These are phyloP conservation scores for Platanthera guangdongensis DNA, from an alignment of 106 monocot species.

Conservation along the genomic window DNA sequence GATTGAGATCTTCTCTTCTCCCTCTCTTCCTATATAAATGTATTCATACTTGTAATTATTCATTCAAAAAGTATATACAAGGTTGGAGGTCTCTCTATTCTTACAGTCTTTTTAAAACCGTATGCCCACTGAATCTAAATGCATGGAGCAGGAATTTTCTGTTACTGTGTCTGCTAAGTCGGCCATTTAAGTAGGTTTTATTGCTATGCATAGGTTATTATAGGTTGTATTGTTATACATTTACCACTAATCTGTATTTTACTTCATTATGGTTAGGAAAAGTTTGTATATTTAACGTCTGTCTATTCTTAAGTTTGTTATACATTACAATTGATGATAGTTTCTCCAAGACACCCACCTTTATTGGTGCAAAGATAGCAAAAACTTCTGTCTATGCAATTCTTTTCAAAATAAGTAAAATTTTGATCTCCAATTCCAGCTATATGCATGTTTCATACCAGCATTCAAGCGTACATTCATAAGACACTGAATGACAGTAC, in stretches of 20 bases:
- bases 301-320: too few species aligned
- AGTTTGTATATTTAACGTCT: neutral
- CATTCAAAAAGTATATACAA: too few species aligned
- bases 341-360: neutral
- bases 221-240: neutral
- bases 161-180: neutral
- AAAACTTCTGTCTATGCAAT: neutral
- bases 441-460: too few species aligned
- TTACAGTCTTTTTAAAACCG: neutral
- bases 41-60: too few species aligned
- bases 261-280: neutral
- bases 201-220: neutral
- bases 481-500: too few species aligned
- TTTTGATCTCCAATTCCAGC: too few species aligned
- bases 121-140: neutral
- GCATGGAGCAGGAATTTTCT: neutral
- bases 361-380: neutral
- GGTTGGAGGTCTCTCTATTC: too few species aligned
- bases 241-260: neutral
- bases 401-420: neutral
- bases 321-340: neutral
- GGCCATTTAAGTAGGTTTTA: neutral
- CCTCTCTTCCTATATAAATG: too few species aligned
- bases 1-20: too few species aligned
- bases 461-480: too few species aligned